These are phyloP conservation scores for Thraustochytrium striatum DNA, from an alignment of 352 stramenopile genomes.

Conservation along the genomic window DNA sequence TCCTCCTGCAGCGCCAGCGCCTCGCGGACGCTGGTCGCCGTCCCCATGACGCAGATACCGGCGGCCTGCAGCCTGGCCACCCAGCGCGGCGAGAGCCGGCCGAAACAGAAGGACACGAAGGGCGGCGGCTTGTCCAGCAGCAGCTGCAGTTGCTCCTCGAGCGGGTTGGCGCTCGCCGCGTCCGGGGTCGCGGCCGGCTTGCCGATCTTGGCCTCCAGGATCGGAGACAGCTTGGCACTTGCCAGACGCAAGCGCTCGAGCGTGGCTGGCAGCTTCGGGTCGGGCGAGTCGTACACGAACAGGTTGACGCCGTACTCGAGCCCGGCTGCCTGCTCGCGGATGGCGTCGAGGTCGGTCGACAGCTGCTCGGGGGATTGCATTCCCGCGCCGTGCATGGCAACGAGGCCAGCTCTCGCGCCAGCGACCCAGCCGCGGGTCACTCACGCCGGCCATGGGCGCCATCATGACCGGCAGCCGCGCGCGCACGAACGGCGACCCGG, in stretches of 20 bases:
- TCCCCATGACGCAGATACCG: conserved; percentile 24
- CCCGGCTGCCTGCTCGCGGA: neutral
- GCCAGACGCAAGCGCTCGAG: neutral
- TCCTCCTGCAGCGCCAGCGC: conserved; percentile 10
- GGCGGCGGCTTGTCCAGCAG: neutral
- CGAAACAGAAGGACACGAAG: conserved; percentile 33
- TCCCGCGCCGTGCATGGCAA: conserved; percentile 18
- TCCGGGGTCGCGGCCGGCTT: neutral
- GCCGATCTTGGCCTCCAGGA: neutral
- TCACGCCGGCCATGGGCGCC: conserved; percentile 44
- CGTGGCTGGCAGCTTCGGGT: neutral
- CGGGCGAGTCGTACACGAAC: neutral
- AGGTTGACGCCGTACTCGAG: neutral
- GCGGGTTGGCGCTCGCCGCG: neutral
- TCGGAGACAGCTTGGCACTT: neutral
- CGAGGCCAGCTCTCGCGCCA: neutral
- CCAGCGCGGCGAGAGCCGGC: neutral
- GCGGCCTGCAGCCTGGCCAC: neutral
- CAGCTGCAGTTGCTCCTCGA: conserved; percentile 15
- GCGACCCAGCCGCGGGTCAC: conserved; percentile 12
- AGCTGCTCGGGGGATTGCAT: neutral
- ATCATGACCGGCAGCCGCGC: conserved; percentile 4
- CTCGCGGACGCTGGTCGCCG: conserved; percentile 7
- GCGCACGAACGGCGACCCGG: no score
- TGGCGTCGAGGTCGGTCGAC: neutral